A percentile compares a stretch with the other conserved stretches of the same genome.
Evolutionary conservation across 805 yeast species (phyloP).

Genomic region (Soucietia sequanensis): DNA sequence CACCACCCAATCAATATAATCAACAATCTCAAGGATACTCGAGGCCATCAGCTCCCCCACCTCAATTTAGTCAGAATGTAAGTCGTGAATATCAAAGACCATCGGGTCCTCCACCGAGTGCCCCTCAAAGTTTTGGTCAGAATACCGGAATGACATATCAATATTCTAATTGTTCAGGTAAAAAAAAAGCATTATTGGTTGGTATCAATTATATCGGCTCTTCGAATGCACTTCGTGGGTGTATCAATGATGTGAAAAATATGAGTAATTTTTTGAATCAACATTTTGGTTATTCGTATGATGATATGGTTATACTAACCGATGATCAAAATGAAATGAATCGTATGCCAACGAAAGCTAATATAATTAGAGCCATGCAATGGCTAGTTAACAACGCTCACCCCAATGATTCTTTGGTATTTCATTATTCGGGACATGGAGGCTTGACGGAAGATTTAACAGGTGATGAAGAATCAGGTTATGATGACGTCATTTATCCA

Average conservation of each 20-base stretch:
- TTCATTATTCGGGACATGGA: slow-evolving; percentile 41
- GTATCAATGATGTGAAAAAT: slow-evolving; percentile 39
- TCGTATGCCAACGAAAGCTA: slow-evolving; percentile 30
- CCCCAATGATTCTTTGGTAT: slow-evolving; percentile 38
- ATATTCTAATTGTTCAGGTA: slow-evolving; percentile 36
- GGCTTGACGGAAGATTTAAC: slow-evolving; percentile 33
- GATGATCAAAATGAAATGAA: slow-evolving; percentile 32
- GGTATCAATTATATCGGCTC: slow-evolving; percentile 35
- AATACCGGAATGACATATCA: slow-evolving; percentile 35
- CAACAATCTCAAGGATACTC: no score
- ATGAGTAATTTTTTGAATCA: slow-evolving; percentile 31
- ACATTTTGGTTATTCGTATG: slow-evolving; percentile 30
- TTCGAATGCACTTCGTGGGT: slow-evolving; percentile 31
- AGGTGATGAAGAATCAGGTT: slow-evolving; percentile 39
- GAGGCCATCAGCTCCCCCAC: no score
- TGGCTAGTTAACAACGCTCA: slow-evolving; percentile 39
- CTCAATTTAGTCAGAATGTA: no score
- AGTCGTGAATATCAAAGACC: slow-evolving; percentile 26
- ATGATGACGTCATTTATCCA: slow-evolving; percentile 37
- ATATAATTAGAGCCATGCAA: slow-evolving; percentile 37
- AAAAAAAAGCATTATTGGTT: slow-evolving; percentile 33
- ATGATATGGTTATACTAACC: slow-evolving; percentile 38
- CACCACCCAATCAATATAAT: neutral
- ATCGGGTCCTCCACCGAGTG: slow-evolving; percentile 32
- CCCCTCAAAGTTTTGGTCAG: slow-evolving; percentile 37